Evolutionary conservation across 2,329 filamentous ascomycete species (phyloP).

Genomic region (Fusarium redolens): DNA sequence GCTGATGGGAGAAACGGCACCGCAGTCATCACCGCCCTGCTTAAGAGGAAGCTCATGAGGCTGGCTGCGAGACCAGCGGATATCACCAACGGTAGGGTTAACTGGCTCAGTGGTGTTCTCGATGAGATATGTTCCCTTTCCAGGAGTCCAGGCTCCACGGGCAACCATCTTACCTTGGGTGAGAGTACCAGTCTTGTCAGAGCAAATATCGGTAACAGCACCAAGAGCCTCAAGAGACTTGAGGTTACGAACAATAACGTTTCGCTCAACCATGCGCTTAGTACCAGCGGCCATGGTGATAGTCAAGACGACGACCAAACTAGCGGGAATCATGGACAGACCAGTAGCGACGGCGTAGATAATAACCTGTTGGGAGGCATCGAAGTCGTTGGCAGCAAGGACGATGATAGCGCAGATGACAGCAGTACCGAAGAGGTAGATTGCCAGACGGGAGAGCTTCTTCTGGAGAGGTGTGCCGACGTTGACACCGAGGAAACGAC

Average conservation of each 20-base stretch:
- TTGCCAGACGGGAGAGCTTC: slow-evolving; percentile 74
- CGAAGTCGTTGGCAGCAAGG: slow-evolving; percentile 70
- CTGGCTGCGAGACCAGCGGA: slow-evolving; percentile 54
- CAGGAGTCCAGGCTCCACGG: slow-evolving; percentile 68
- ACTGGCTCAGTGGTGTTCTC: slow-evolving; percentile 66
- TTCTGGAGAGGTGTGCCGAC: slow-evolving; percentile 77
- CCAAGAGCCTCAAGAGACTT: slow-evolving; percentile 68
- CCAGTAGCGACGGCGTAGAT: slow-evolving; percentile 62
- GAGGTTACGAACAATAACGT: slow-evolving; percentile 65
- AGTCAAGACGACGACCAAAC: slow-evolving; percentile 63
- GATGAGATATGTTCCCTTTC: slow-evolving; percentile 67
- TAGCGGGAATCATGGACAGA: slow-evolving; percentile 64
- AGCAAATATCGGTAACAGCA: slow-evolving; percentile 68
- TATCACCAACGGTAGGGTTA: slow-evolving; percentile 65
- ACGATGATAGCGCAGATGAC: slow-evolving; percentile 77
- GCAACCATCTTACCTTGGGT: slow-evolving; percentile 74
- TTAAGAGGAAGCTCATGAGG: slow-evolving; percentile 55
- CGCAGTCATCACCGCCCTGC: slow-evolving; percentile 42
- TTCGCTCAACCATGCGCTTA: slow-evolving; percentile 63
- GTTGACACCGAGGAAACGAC: slow-evolving; percentile 73
- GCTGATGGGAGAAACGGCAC: slow-evolving; percentile 41
- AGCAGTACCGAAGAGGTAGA: slow-evolving; percentile 74
- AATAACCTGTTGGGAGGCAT: slow-evolving; percentile 67
- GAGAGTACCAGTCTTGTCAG: slow-evolving; percentile 69
- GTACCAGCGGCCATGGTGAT: slow-evolving; percentile 69